Evolutionary conservation across 169 alveolate species (phyloP).

Genomic region (Cryptosporidium xiaoi): DNA sequence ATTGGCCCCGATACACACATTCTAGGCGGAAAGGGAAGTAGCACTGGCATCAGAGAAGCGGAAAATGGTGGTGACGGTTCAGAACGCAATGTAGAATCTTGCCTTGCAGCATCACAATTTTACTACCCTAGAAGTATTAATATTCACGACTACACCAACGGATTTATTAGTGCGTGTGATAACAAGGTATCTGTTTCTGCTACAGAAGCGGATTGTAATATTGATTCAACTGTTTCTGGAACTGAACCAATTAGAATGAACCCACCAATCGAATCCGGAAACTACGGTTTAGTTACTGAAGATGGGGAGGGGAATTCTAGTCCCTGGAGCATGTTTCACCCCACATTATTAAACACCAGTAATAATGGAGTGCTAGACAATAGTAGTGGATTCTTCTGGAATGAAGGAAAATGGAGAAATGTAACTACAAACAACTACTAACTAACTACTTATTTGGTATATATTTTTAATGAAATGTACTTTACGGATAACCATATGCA

Average conservation of each 20-base stretch:
- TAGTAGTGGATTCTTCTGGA: constrained; percentile 3
- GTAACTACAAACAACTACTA: constrained; percentile 4
- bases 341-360: constrained; percentile 18
- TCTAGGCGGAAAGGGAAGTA: too few species aligned
- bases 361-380: background rate
- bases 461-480: too few species aligned
- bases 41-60: too few species aligned
- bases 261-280: too few species aligned
- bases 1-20: too few species aligned
- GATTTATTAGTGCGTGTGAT: constrained; percentile 7
- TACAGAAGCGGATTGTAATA: too few species aligned
- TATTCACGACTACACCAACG: constrained; percentile 14
- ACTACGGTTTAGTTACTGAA: too few species aligned
- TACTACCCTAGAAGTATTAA: background rate
- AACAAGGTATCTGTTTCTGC: too few species aligned
- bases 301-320: background rate
- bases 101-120: constrained; percentile 8
- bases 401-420: constrained; percentile 55
- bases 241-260: too few species aligned
- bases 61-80: too few species aligned
- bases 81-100: background rate
- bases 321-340: constrained; percentile 61
- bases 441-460: background rate
- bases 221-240: too few species aligned
- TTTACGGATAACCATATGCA: too few species aligned